phyloP scores from a whole-genome alignment of 2,329 filamentous ascomycete species.

The Penicillium sp. region DNA sequence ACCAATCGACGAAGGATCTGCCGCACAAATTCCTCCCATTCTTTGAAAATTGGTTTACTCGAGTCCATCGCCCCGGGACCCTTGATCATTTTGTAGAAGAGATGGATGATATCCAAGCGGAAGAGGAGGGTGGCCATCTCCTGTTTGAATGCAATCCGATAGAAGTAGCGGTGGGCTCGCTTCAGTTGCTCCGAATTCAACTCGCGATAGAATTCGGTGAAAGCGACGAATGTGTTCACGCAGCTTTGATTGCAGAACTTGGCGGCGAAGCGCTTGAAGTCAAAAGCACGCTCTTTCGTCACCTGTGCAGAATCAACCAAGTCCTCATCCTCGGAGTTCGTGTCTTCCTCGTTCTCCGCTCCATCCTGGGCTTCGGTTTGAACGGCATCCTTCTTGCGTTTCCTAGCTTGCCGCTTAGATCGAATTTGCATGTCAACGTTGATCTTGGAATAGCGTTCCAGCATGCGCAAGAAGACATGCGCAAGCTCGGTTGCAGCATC shows the following conservation, averaged over 20 bases:
- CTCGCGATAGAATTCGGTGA: constrained; percentile 80
- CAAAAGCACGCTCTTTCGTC: constrained; percentile 86
- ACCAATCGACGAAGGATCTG: constrained; percentile 82
- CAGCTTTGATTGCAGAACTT: constrained; percentile 84
- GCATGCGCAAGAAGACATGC: constrained; percentile 88
- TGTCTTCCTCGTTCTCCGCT: constrained; percentile 63
- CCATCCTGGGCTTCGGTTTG: constrained; percentile 53
- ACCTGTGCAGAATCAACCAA: constrained; percentile 71
- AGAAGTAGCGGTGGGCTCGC: constrained; percentile 90
- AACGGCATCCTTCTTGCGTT: constrained; percentile 66
- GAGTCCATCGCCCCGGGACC: constrained; percentile 78
- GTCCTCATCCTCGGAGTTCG: constrained; percentile 74
- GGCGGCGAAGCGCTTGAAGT: constrained; percentile 81
- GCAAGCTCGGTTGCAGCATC: constrained; percentile 89
- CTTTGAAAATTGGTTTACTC: constrained; percentile 71
- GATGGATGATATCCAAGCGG: constrained; percentile 84
- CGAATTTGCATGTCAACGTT: constrained; percentile 93
- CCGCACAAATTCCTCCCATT: constrained; percentile 89
- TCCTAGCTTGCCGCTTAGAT: constrained; percentile 74
- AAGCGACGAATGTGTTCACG: constrained; percentile 85
- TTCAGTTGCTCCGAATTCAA: constrained; percentile 82
- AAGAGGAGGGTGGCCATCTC: constrained; percentile 88
- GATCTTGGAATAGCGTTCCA: constrained; percentile 93
- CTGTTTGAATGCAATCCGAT: constrained; percentile 92
- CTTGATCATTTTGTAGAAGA: constrained; percentile 91